A percentile compares a stretch with the other conserved stretches of the same genome.
Conservation (phyloP, 1,139 yeast genomes). For the Hyphopichia burtonii region DNA sequence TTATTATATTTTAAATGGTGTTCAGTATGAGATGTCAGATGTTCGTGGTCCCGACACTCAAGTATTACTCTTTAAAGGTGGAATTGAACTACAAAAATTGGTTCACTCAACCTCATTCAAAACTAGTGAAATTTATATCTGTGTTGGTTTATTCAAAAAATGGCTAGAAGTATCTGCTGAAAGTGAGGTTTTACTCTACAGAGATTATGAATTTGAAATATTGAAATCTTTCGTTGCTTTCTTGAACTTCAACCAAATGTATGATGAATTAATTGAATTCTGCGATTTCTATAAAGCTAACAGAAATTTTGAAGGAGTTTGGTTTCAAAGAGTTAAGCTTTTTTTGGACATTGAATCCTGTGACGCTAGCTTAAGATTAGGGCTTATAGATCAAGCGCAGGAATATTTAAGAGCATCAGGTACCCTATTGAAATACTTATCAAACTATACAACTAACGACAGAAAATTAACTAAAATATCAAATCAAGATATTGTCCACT, state of each 20-base stretch:
- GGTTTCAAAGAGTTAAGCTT: background rate
- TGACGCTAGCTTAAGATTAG: background rate
- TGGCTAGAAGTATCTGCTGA: background rate
- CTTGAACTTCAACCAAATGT: background rate
- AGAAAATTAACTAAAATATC: background rate
- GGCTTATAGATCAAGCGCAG: background rate
- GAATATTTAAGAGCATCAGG: constrained; percentile 3
- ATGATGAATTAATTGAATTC: background rate
- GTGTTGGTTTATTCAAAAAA: background rate
- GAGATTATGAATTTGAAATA: background rate
- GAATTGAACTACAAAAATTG: background rate
- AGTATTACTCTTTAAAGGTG: background rate
- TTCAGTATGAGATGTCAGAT: constrained; percentile 7
- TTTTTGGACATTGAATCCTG: background rate
- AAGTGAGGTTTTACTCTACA: background rate
- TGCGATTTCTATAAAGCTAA: background rate
- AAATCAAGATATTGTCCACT: constrained; percentile 17
- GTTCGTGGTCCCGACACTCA: background rate
- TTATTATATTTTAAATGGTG: constrained; percentile 22
- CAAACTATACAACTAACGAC: background rate
- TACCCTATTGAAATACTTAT: background rate
- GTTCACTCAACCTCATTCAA: background rate
- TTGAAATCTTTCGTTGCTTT: background rate
- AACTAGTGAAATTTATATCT: background rate
- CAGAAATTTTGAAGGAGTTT: background rate